Evolutionary conservation across 1,284 basidiomycete species (phyloP).

Genomic region (Ceratobasidium sp.): DNA sequence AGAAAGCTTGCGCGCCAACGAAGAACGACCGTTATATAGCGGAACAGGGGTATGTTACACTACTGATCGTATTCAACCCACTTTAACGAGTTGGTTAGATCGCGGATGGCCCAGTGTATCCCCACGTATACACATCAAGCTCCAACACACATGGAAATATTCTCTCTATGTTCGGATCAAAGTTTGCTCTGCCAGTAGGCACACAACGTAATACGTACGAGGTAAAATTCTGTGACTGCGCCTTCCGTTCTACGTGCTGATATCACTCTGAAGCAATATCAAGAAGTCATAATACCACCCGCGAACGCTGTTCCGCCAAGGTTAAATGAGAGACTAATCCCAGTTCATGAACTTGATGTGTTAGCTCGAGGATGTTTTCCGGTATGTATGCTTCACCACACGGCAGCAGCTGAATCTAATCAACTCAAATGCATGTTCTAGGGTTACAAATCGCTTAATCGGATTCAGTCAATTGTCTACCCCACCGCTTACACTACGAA

Average conservation of each 20-base stretch:
- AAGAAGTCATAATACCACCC: constrained; percentile 92
- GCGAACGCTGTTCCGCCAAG: constrained; percentile 84
- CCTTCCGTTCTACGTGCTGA: constrained; percentile 60
- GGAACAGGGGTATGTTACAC: constrained; percentile 67
- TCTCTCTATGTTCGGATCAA: constrained; percentile 78
- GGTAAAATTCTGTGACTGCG: constrained; percentile 60
- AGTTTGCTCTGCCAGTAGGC: constrained; percentile 87
- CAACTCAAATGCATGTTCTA: constrained; percentile 55
- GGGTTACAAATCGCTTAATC: constrained; percentile 91
- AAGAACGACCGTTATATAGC: constrained; percentile 77
- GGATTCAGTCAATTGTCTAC: constrained; percentile 96
- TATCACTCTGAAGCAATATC: constrained; percentile 62
- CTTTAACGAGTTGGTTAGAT: constrained; percentile 60
- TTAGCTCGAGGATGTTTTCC: constrained; percentile 91
- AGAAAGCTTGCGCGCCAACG: constrained; percentile 73
- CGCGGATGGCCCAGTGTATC: constrained; percentile 76
- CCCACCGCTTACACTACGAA: constrained; percentile 94
- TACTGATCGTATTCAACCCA: constrained; percentile 50
- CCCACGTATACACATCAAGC: constrained; percentile 90
- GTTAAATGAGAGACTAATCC: constrained; percentile 78
- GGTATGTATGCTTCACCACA: constrained; percentile 62
- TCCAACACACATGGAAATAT: constrained; percentile 74
- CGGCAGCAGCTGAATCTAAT: not conserved
- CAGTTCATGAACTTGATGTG: constrained; percentile 81
- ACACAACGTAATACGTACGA: constrained; percentile 79